A percentile compares a stretch with the other conserved stretches of the same genome.
Evolutionary conservation across 768 basidiomycete genomes (phyloP).

Genomic region (Suillus subalutaceus): DNA sequence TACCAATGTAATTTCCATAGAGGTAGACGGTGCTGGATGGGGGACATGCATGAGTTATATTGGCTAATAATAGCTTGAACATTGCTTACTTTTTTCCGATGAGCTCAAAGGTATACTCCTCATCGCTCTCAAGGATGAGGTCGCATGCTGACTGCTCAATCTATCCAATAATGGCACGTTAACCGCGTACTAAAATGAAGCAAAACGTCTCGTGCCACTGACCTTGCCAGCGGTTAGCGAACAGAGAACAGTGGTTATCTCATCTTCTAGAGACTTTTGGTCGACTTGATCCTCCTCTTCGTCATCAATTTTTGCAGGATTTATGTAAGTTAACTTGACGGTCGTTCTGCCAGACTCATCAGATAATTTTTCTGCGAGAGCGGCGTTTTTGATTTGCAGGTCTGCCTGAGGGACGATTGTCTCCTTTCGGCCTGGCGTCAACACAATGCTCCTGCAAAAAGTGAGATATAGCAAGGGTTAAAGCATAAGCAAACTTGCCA

Average conservation of each 20-base stretch:
- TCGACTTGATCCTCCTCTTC: constrained; percentile 47
- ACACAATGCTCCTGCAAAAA: constrained; percentile 56
- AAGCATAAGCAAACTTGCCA: constrained; percentile 49
- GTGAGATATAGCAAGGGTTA: constrained; percentile 17
- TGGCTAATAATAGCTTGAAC: constrained; percentile 2
- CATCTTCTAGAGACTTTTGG: constrained; percentile 40
- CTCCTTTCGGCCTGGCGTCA: constrained; percentile 61
- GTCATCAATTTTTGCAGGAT: constrained; percentile 37
- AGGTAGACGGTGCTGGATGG: constrained; percentile 66
- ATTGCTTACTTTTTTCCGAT: constrained; percentile 78
- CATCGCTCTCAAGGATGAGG: constrained; percentile 68
- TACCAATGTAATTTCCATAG: constrained; percentile 86
- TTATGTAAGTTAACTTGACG: constrained; percentile 65
- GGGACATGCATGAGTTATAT: constrained; percentile 3
- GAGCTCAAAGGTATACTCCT: constrained; percentile 67
- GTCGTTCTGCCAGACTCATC: constrained; percentile 64
- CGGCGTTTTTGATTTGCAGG: constrained; percentile 80
- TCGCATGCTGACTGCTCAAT: constrained; percentile 77
- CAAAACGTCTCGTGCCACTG: constrained; percentile 21
- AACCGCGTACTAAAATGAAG: not conserved
- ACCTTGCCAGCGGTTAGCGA: constrained; percentile 85
- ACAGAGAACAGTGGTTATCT: constrained; percentile 64
- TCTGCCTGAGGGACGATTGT: constrained; percentile 64
- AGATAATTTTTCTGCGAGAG: constrained; percentile 72
- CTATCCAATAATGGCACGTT: constrained; percentile 40